phyloP scores from a whole-genome alignment of 208 protist genomes.

The Vickermania ingenoplastis region DNA sequence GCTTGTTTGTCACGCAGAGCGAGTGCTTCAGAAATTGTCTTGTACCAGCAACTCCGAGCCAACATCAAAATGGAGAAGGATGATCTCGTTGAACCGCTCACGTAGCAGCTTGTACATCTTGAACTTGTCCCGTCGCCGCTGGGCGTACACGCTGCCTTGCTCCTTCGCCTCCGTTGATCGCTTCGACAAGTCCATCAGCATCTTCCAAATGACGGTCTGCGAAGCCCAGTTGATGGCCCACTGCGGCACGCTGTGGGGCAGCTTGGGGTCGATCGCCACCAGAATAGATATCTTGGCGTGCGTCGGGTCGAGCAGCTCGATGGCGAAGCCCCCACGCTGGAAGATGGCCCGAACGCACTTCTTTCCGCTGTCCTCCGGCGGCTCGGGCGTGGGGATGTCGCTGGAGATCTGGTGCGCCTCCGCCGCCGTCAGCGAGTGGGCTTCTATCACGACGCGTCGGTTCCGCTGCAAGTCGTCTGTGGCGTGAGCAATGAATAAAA shows the following conservation, averaged over 20 bases:
- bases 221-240: slow-evolving; percentile 42
- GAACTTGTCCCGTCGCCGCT: slow-evolving; percentile 22
- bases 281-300: slow-evolving; percentile 34
- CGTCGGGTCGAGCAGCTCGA: slow-evolving; percentile 25
- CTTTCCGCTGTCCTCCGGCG: background rate
- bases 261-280: slow-evolving; percentile 40
- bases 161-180: slow-evolving; percentile 18
- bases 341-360: slow-evolving; percentile 28
- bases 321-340: slow-evolving; percentile 36
- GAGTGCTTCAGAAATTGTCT: background rate
- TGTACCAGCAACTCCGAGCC: too few relatives aligned
- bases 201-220: slow-evolving; percentile 37
- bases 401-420: slow-evolving; percentile 10
- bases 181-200: slow-evolving; percentile 19
- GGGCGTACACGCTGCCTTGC: slow-evolving; percentile 28
- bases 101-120: slow-evolving; percentile 46
- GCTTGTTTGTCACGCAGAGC: too few relatives aligned
- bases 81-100: slow-evolving; percentile 26
- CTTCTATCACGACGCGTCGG: slow-evolving; percentile 36
- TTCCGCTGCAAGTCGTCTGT: slow-evolving; percentile 40
- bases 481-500: slow-evolving; percentile 38
- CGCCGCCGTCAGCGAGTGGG: slow-evolving; percentile 21
- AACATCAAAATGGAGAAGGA: slow-evolving; percentile 10
- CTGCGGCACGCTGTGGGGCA: slow-evolving; percentile 32
- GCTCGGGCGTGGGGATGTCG: slow-evolving; percentile 10